phyloP scores from a whole-genome alignment of 192 early-diverging fungal species.

The Linnemannia elongata region DNA sequence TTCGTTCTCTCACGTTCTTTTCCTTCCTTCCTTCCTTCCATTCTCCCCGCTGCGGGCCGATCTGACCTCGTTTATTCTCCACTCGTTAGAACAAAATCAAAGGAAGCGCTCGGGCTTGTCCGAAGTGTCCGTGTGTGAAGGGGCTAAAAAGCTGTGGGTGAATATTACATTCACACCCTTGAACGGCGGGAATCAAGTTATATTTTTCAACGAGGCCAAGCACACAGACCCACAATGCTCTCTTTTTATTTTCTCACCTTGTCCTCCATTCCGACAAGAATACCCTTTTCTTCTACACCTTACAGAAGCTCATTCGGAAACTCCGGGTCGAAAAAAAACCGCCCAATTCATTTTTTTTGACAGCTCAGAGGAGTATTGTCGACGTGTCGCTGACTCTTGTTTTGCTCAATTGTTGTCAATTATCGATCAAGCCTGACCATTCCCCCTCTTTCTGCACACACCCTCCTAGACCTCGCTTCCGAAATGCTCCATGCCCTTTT shows the following conservation, averaged over 20 bases:
- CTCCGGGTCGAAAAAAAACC: slow-evolving; percentile 4
- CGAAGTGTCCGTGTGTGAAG: neutral
- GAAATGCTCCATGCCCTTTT: neutral
- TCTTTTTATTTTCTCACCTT: neutral
- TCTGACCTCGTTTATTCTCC: neutral
- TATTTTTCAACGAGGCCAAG: neutral
- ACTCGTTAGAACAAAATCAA: neutral
- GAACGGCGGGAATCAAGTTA: neutral
- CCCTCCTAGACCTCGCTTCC: neutral
- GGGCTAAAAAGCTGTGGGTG: neutral
- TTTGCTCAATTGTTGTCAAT: neutral
- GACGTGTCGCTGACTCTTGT: neutral
- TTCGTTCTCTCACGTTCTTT: neutral
- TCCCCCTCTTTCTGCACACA: neutral
- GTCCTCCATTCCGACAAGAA: neutral
- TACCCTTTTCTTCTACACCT: neutral
- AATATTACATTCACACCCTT: neutral
- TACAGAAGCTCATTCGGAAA: neutral
- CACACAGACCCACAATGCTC: slow-evolving; percentile 4
- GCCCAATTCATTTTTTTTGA: neutral
- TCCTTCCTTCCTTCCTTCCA: neutral
- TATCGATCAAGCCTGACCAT: neutral
- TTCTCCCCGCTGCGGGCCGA: slow-evolving; percentile 6
- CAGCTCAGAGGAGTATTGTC: neutral
- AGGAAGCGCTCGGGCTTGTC: slow-evolving; percentile 1